phyloP scores from a whole-genome alignment of 176 grass and related monocot species.

The Ensete glaucum region DNA sequence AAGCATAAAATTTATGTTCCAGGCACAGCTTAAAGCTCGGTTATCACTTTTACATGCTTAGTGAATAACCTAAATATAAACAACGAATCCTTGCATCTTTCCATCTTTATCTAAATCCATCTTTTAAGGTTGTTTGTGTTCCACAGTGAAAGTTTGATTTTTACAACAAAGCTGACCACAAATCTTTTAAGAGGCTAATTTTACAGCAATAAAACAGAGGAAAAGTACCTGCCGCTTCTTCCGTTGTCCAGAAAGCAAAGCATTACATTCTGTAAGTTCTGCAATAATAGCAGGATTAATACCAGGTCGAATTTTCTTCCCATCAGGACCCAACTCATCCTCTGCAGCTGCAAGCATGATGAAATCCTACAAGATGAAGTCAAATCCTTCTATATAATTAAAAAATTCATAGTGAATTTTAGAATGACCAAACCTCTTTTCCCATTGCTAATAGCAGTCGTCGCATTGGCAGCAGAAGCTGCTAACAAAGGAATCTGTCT shows the following conservation, averaged over 20 bases:
- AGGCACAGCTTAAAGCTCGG: background rate
- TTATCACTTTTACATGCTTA: background rate
- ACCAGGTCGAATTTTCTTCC: constrained; percentile 87
- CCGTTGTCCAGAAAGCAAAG: constrained; percentile 83
- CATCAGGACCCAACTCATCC: constrained; percentile 79
- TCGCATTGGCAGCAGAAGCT: constrained; percentile 26
- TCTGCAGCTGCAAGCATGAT: constrained; percentile 39
- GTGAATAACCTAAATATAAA: background rate
- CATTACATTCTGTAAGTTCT: constrained; percentile 90
- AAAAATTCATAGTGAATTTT: background rate
- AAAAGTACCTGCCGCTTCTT: constrained; percentile 87
- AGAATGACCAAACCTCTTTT: constrained; percentile 57
- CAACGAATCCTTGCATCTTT: background rate
- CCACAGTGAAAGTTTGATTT: background rate
- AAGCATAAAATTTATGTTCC: background rate
- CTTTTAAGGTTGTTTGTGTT: background rate
- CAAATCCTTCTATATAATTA: background rate
- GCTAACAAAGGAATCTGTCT: constrained; percentile 55
- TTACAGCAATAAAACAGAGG: background rate
- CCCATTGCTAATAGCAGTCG: constrained; percentile 52
- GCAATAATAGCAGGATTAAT: constrained; percentile 73
- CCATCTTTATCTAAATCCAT: background rate
- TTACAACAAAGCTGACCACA: background rate
- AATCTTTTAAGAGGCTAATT: background rate
- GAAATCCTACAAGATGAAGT: background rate